Percentiles rank a stretch among this genome's conserved stretches.
phyloP scores from a whole-genome alignment of 768 basidiomycete species.

The Pleurotus eryngii region DNA sequence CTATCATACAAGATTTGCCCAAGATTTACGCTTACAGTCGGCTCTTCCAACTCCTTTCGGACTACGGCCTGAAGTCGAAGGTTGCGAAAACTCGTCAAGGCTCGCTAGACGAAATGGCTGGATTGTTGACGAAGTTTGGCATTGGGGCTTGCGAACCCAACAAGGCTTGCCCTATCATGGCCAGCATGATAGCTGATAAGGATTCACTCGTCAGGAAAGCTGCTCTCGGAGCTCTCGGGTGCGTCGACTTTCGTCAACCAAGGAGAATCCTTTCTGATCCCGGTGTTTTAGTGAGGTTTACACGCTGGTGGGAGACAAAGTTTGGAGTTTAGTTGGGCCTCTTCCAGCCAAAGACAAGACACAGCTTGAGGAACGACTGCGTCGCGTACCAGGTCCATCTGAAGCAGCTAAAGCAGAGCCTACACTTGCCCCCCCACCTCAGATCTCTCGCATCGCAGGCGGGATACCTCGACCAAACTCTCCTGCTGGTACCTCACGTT shows the following conservation, averaged over 20 bases:
- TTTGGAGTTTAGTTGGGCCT: constrained; percentile 75
- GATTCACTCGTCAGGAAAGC: constrained; percentile 89
- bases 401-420: constrained; percentile 38
- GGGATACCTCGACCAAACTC: constrained; percentile 47
- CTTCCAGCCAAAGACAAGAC: constrained; percentile 87
- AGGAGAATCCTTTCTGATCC: constrained; percentile 8
- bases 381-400: constrained; percentile 70
- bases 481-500: constrained; percentile 38
- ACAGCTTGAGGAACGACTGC: constrained; percentile 85
- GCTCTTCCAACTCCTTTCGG: constrained; percentile 82
- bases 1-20: constrained; percentile 80
- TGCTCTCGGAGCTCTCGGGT: constrained; percentile 80
- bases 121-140: constrained; percentile 77
- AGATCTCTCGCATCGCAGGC: constrained; percentile 52
- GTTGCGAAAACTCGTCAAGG: constrained; percentile 91
- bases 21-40: constrained; percentile 93
- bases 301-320: constrained; percentile 76
- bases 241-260: constrained; percentile 18
- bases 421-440: constrained; percentile 38
- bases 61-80: constrained; percentile 86
- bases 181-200: constrained; percentile 81
- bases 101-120: constrained; percentile 75
- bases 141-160: constrained; percentile 76
- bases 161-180: constrained; percentile 77
- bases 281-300: constrained; percentile 66